Base-by-base conservation (phyloP, 352 stramenopile species). In the Plasmopara viticola region DNA sequence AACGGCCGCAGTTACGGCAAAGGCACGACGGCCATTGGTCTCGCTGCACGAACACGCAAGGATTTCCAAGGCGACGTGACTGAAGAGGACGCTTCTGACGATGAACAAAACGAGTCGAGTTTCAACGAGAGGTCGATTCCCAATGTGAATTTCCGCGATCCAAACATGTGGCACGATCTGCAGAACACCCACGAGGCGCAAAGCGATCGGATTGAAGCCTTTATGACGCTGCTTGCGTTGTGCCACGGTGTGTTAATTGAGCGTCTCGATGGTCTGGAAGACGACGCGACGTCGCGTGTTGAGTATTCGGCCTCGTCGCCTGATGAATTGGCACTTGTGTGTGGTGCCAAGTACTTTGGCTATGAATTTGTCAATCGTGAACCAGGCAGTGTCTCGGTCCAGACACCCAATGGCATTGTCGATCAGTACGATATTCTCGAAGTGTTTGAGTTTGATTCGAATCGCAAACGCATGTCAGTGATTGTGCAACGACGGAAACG, bases 211-310 rank as follows among this genome's bases (percentile, higher is more conserved):
- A 87, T 95, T 31, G 66, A 72, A 17, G 66, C 90, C 31, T 97
- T 97, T 53, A 90, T 93, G 53, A 85, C 66, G 2, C 70, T 93
- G 54, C 51, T 97, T 44, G 87, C 86, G 14, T 57, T 97, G 12
- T 97, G 90, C 41, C 92, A 99, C 70, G 98, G 95, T 44, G 96
- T 99, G 18, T 77, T 99, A 15, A 95, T 98, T 15, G 97, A 99
- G 56, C 90, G 87, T 29, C 58, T 74, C 5, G 64, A 72, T 13
- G 51, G 56, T 29, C 64, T 48, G 13, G 67, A 72, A 53, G 53
- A 68, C 12, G 53, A 68, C 35, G 5, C 45, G 0, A 62, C 25
- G 31, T 54, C 48, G 44, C 29, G 51, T 8, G 70, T 86, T 34
- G 56, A 74, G 18, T 96, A 96, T 51, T 95, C 92, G 2, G 90